Base-by-base conservation (phyloP, 345 rosid genomes). In the Luvunga scandens region DNA sequence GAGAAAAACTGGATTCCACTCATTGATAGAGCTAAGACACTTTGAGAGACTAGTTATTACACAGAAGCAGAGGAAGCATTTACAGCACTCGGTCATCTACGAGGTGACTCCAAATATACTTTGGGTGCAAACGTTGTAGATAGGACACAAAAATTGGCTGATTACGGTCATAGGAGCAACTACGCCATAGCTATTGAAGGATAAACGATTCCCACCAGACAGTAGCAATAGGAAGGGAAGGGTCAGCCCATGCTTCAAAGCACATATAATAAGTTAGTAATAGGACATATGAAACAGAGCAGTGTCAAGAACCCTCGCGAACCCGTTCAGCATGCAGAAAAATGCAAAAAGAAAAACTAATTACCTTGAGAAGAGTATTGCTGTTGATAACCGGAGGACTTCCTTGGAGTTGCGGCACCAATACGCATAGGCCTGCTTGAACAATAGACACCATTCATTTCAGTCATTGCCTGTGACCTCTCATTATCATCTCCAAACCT, bases 351-450 rank as follows among this genome's bases (percentile, higher is more conserved):
- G 19, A 79, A 81, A 57, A 76, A 75, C n/a, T 42, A 50, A 64
- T 59, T 80, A 92, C 97, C 90, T 83, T 88, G 86, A 42, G 87
- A 81, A 63, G 87, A 82, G 75, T 85, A 86, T 76, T 88, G 93
- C 83, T 89, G 97, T 77, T 90, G 99, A 87, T 87, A 95, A 67
- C 89, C 91, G 73, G 92, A 92, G 6, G 96, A 86, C 81, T 96
- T 92, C 84, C 95, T 88, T 4, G 99, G 98, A 34, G 98, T 93
- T 66, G 99, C 98, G 75, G 97, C 92, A 80, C 97, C 98, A 30
- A 94, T 92, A 7, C 98, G 92, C 99, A 96, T 96, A 34, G 97
- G 90, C 89, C 99, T 89, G 86, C 90, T 94, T 5, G 92, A 93
- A 85, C 97, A 96, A 80, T 90, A 88, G 14, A 88, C 89, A 69